phyloP scores from a whole-genome alignment of 1,284 basidiomycete species.

The Filobasidium uniguttulatum region DNA sequence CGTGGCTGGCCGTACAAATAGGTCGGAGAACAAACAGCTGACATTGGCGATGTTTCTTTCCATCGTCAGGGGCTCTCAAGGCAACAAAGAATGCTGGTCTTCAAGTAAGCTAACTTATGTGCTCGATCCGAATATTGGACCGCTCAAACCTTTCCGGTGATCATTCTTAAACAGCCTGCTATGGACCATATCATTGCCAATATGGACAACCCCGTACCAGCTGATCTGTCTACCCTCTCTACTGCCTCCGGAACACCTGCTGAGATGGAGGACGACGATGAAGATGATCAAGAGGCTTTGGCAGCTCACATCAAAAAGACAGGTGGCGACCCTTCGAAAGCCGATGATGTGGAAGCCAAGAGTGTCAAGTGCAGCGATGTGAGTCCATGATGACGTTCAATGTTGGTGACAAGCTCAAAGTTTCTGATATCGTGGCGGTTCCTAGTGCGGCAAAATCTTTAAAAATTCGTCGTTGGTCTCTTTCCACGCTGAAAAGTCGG shows the following conservation, averaged over 20 bases:
- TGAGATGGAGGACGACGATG: conserved; percentile 57
- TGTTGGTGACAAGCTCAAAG: too few species aligned
- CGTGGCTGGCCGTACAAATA: too few species aligned
- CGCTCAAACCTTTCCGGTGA: too few species aligned
- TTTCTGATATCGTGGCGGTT: too few species aligned
- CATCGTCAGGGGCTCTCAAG: conserved; percentile 62
- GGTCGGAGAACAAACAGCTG: too few species aligned
- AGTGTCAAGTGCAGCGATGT: conserved; percentile 22
- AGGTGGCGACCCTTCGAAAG: conserved; percentile 23
- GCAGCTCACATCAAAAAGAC: conserved; percentile 36
- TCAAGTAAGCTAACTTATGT: conserved; percentile 20
- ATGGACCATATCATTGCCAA: conserved; percentile 77
- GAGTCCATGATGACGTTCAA: too few species aligned
- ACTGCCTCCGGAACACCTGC: conserved; percentile 46
- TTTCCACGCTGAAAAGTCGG: conserved; percentile 89
- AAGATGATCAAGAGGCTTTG: conserved; percentile 49
- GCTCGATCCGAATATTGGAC: neutral
- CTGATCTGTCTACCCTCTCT: conserved; percentile 18
- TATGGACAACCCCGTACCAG: conserved; percentile 55
- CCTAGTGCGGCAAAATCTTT: conserved; percentile 78
- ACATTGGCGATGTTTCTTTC: neutral
- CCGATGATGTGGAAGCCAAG: conserved; percentile 29
- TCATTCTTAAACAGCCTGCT: conserved; percentile 53
- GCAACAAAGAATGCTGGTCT: conserved; percentile 64
- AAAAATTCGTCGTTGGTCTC: conserved; percentile 76